Conservation (phyloP, 2,329 filamentous ascomycete genomes). For the Aspergillus pseudonomiae region DNA sequence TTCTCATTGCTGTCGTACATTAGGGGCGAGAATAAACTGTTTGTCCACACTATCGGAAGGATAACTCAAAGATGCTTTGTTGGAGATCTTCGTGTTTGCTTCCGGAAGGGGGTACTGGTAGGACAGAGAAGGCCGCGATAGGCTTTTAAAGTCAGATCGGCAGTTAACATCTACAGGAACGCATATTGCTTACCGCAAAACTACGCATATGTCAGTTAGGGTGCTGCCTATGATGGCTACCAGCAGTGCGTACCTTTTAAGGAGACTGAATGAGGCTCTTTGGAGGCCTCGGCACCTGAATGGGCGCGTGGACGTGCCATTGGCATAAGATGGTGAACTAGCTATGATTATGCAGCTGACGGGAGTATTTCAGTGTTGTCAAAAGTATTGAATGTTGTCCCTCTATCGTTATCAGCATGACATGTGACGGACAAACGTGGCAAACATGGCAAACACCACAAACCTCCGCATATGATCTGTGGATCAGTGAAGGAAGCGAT, state of each 20-base stretch:
- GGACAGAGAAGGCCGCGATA: constrained; percentile 68
- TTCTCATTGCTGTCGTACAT: constrained; percentile 39
- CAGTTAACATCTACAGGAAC: constrained; percentile 1
- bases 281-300: constrained; percentile 51
- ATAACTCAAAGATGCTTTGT: constrained; percentile 75
- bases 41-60: constrained; percentile 54
- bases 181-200: constrained; percentile 40
- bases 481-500: background rate
- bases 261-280: constrained; percentile 78
- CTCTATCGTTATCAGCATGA: constrained; percentile 16
- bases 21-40: constrained; percentile 60
- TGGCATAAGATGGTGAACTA: background rate
- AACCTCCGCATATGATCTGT: constrained; percentile 24
- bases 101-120: constrained; percentile 49
- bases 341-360: background rate
- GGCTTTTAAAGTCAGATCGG: constrained; percentile 52
- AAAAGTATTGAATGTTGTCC: background rate
- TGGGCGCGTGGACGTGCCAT: constrained; percentile 49
- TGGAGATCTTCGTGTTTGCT: constrained; percentile 54
- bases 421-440: constrained; percentile 19
- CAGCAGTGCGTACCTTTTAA: constrained; percentile 61
- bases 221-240: constrained; percentile 4
- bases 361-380: background rate
- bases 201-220: constrained; percentile 31
- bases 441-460: constrained; percentile 32